phyloP scores from a whole-genome alignment of 1,284 basidiomycete species.

The Leccinum pachyderme region DNA sequence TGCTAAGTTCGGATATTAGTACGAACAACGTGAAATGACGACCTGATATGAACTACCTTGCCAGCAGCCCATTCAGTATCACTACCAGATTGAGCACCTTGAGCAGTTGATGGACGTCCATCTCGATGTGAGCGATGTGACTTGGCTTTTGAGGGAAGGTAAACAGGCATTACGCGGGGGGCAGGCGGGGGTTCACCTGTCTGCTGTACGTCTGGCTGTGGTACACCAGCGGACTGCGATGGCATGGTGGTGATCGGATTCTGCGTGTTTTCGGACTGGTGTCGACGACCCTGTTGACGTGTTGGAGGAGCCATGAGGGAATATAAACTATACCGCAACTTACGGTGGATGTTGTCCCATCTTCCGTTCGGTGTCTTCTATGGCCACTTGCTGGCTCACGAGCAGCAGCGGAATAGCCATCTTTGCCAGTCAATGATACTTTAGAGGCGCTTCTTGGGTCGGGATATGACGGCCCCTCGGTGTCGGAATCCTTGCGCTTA shows the following conservation, averaged over 20 bases:
- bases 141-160: slow-evolving; percentile 37
- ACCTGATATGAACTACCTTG: slow-evolving; percentile 28
- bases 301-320: slow-evolving; percentile 7
- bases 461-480: slow-evolving; percentile 24
- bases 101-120: slow-evolving; percentile 21
- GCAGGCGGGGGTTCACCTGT: slow-evolving; percentile 37
- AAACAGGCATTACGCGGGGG: slow-evolving; percentile 37
- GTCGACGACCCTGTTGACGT: slow-evolving; percentile 29
- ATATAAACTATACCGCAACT: slow-evolving; percentile 20
- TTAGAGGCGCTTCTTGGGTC: slow-evolving; percentile 32
- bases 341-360: slow-evolving; percentile 29
- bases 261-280: slow-evolving; percentile 30
- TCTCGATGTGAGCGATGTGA: slow-evolving; percentile 33
- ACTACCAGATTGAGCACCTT: slow-evolving; percentile 35
- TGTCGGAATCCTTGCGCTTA: slow-evolving; percentile 34
- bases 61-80: slow-evolving; percentile 26
- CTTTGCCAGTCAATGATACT: slow-evolving; percentile 30
- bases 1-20: slow-evolving; percentile 28
- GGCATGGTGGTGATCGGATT: slow-evolving; percentile 26
- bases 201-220: slow-evolving; percentile 24
- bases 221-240: slow-evolving; percentile 16
- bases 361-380: slow-evolving; percentile 34
- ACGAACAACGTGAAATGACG: slow-evolving; percentile 7
- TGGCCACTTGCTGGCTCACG: slow-evolving; percentile 30
- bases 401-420: slow-evolving; percentile 21